Conservation (phyloP, 495 filamentous ascomycete species). For the Penicillium argentinense region DNA sequence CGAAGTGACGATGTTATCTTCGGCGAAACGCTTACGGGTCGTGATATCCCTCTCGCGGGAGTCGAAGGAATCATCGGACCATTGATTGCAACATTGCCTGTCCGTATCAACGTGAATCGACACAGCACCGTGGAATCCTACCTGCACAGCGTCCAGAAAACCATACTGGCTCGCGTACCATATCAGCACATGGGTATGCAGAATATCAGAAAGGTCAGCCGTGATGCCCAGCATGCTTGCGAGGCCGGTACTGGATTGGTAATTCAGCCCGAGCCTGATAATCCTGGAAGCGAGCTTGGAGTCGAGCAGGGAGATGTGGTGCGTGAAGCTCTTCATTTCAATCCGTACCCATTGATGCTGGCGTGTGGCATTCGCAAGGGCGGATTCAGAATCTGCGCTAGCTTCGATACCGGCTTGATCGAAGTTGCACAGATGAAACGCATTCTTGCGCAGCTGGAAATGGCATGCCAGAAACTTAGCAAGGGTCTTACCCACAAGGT, state of each 20-base stretch:
- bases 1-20: conserved; percentile 56
- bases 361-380: conserved; percentile 55
- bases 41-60: conserved; percentile 46
- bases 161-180: conserved; percentile 51
- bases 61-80: conserved; percentile 53
- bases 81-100: conserved; percentile 64
- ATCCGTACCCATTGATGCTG: conserved; percentile 66
- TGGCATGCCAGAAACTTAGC: conserved; percentile 28
- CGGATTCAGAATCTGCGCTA: conserved; percentile 60
- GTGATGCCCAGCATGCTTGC: conserved; percentile 63
- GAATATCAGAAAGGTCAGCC: conserved; percentile 61
- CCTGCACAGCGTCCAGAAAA: conserved; percentile 51
- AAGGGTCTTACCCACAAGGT: conserved; percentile 23
- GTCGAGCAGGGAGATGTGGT: conserved; percentile 58
- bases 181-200: conserved; percentile 71
- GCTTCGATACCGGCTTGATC: conserved; percentile 56
- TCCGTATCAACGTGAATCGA: conserved; percentile 46
- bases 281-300: conserved; percentile 46
- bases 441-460: conserved; percentile 43
- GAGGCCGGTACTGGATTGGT: conserved; percentile 62
- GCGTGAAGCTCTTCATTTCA: conserved; percentile 64
- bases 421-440: conserved; percentile 41
- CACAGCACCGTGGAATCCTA: conserved; percentile 29
- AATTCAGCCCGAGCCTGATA: conserved; percentile 48
- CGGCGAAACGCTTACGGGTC: conserved; percentile 57